A percentile compares a stretch with the other conserved stretches of the same genome.
Conservation (phyloP, 106 monocot species). For the Agapanthus africanus region DNA sequence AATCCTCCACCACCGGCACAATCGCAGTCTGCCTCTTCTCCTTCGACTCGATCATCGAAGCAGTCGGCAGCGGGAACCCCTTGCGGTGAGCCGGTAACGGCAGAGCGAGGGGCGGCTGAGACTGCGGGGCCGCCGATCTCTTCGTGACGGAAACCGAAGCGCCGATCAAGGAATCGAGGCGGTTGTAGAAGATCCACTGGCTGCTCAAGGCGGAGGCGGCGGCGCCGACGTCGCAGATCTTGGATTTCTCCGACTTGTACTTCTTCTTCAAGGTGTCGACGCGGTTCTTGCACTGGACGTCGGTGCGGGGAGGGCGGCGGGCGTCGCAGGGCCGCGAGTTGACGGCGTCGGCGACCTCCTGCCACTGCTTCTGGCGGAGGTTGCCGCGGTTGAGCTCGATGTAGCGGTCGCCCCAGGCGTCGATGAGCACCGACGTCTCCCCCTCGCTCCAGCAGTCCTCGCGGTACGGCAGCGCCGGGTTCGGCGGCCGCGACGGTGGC, state of each 20-base stretch:
- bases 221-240: slow-evolving; percentile 19
- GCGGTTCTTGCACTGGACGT: slow-evolving; percentile 90
- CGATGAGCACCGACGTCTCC: slow-evolving; percentile 66
- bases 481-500: slow-evolving; percentile 43
- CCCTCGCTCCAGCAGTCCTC: slow-evolving; percentile 98
- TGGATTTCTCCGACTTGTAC: slow-evolving; percentile 65
- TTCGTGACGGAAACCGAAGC: slow-evolving; percentile 1
- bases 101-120: slow-evolving; percentile 15
- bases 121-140: neutral
- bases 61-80: slow-evolving; percentile 6
- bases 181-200: slow-evolving; percentile 63
- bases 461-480: slow-evolving; percentile 69
- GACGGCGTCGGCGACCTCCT: slow-evolving; percentile 86
- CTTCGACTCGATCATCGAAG: neutral
- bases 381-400: slow-evolving; percentile 77
- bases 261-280: slow-evolving; percentile 93
- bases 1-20: slow-evolving; percentile 13
- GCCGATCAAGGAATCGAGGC: slow-evolving; percentile 54
- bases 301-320: slow-evolving; percentile 56
- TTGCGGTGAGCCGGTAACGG: slow-evolving; percentile 7
- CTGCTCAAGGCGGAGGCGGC: slow-evolving; percentile 1
- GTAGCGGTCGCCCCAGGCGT: slow-evolving; percentile 83
- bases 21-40: neutral
- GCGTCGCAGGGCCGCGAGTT: slow-evolving; percentile 56
- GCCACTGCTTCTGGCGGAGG: slow-evolving; percentile 90